Conservation (phyloP, 1,139 yeast species). For the Pichia sp. region DNA sequence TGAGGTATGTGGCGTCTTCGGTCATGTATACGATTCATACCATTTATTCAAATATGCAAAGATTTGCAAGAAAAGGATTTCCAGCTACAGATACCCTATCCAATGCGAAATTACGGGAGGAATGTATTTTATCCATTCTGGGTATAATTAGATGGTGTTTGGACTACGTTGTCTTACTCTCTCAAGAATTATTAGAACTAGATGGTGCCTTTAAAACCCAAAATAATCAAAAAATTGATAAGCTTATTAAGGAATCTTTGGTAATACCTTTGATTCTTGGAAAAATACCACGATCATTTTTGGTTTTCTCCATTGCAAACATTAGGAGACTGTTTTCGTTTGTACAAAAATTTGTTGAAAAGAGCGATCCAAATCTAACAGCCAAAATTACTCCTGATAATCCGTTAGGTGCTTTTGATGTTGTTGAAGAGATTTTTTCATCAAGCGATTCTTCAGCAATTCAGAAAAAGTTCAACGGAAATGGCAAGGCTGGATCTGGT, state of each 20-base stretch:
- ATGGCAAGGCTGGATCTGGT: conserved; percentile 5
- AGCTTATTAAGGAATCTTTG: conserved; percentile 20
- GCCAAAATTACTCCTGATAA: conserved; percentile 21
- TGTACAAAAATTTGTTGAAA: conserved; percentile 29
- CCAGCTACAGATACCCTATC: conserved; percentile 35
- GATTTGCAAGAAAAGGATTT: conserved; percentile 28
- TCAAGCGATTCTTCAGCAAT: conserved; percentile 26
- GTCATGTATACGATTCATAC: conserved; percentile 65
- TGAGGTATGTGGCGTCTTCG: conserved; percentile 66
- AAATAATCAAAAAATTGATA: conserved; percentile 16
- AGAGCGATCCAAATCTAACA: conserved; percentile 20
- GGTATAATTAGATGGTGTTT: conserved; percentile 78
- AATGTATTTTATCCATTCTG: conserved; percentile 49
- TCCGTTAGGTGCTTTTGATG: conserved; percentile 24
- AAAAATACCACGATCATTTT: conserved; percentile 61
- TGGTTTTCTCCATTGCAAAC: conserved; percentile 63
- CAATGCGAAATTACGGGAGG: conserved; percentile 50
- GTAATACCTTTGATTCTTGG: conserved; percentile 51
- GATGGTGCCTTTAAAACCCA: conserved; percentile 19
- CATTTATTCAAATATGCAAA: conserved; percentile 47
- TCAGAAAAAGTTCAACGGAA: conserved; percentile 7
- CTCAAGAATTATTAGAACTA: conserved; percentile 51
- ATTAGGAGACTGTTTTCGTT: conserved; percentile 61
- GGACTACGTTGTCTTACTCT: conserved; percentile 56
- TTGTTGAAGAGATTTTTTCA: conserved; percentile 34